A percentile compares a stretch with the other conserved stretches of the same genome.
Evolutionary conservation across 176 grass and related monocot species (phyloP).

Genomic region (Cymbopogon citratus): DNA sequence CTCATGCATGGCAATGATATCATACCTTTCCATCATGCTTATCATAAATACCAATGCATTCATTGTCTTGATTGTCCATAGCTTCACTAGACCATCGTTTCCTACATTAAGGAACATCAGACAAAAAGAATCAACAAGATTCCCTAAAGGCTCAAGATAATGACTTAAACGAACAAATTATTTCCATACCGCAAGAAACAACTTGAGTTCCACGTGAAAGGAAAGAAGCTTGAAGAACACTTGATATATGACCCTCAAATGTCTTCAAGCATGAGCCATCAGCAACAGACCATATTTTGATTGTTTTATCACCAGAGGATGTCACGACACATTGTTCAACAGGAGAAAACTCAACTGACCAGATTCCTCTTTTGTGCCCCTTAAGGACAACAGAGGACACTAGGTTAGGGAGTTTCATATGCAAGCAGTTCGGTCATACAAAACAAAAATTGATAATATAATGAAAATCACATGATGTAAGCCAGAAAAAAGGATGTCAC

Average conservation of each 20-base stretch:
- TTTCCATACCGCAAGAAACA: slow-evolving; percentile 75
- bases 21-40: too few species aligned
- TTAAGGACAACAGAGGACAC: slow-evolving; percentile 65
- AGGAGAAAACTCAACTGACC: slow-evolving; percentile 98
- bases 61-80: slow-evolving; percentile 90
- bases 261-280: slow-evolving; percentile 95
- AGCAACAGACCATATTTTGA: slow-evolving; percentile 88
- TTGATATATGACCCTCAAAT: slow-evolving; percentile 91
- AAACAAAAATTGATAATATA: not conserved
- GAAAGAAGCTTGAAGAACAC: slow-evolving; percentile 74
- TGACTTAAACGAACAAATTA: not conserved
- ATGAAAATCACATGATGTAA: too few species aligned
- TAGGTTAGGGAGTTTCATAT: slow-evolving; percentile 87
- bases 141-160: not conserved
- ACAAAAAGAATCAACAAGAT: not conserved
- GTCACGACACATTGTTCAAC: slow-evolving; percentile 89
- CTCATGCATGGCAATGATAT: too few species aligned
- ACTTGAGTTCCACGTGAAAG: slow-evolving; percentile 78
- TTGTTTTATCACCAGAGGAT: slow-evolving; percentile 82
- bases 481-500: too few species aligned
- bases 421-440: slow-evolving; percentile 80
- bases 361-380: slow-evolving; percentile 87
- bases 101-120: slow-evolving; percentile 39
- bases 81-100: slow-evolving; percentile 88
- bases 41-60: slow-evolving; percentile 77